Base-by-base conservation (phyloP, 805 yeast species). In the Teunomyces kruisii region DNA sequence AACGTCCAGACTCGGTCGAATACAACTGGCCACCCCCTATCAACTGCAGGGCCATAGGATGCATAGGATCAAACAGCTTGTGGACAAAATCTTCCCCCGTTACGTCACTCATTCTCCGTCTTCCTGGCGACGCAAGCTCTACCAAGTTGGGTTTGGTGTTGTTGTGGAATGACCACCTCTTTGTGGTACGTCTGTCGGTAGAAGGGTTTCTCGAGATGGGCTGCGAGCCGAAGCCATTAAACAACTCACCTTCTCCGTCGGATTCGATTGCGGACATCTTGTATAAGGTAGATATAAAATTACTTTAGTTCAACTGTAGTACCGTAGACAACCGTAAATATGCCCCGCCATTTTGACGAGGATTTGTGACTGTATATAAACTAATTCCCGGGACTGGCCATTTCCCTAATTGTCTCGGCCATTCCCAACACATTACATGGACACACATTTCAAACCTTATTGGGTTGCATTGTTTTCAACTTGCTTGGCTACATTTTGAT, bases 1-100 rank as follows among this genome's bases (percentile, higher is more conserved):
- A 74, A 51, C 89, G 79, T 0, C 99, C 99, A 0, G 91, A 81
- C 46, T 89, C 96, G 0, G 98, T 92, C 9, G 95, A 84, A 63
- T 92, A 92, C 37, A 91, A 71, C 66, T 92, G 99, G 0, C 96
- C 97, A 12, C 55, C 55, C 4, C 55, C 55, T 3, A 47, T 32
- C 28, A 42, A 33, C 32, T 43, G 43, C 5, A 43, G 39, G n/a
- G 32, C 24, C 28, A 42, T 35, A 1, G 97, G 97, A 2, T 94
- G 84, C 13, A 87, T 79, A 17, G 83, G 78, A 31, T 80, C 77
- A 14, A 82, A 70, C 29, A 74, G 70, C 32, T 77, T 76, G 58
- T 89, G 96, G 28, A 88, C 88, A 39, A 84, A 88, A 48, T 72
- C 76, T 37, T 62, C 58, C 3, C 71, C 69, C 9, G 70, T 64